Conservation (phyloP, 345 rosid genomes). For the Euclidium syriacum region DNA sequence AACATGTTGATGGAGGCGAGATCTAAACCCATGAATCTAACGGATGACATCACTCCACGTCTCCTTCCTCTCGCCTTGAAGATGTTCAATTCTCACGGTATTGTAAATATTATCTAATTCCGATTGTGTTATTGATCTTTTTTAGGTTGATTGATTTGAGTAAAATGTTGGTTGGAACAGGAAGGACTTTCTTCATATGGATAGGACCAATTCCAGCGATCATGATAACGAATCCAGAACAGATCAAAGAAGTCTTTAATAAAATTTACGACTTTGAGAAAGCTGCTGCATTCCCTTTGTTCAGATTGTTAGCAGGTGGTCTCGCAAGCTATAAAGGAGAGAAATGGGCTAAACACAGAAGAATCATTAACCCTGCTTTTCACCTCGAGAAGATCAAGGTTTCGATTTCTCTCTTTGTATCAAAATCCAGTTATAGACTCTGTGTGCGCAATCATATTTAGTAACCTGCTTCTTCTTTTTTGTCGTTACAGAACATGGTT, state of each 20-base stretch:
- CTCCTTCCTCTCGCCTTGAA: conserved; percentile 34
- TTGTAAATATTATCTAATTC: background rate
- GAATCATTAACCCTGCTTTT: conserved; percentile 50
- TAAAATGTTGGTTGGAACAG: conserved; percentile 27
- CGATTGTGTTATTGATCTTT: background rate
- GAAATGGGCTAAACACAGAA: conserved; percentile 47
- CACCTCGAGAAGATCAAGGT: conserved; percentile 50
- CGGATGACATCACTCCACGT: conserved; percentile 33
- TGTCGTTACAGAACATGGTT: conserved; percentile 30
- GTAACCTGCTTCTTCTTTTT: background rate
- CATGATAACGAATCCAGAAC: conserved; percentile 34
- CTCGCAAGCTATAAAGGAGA: conserved; percentile 34
- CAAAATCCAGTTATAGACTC: background rate
- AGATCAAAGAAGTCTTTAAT: conserved; percentile 33
- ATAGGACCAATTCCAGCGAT: conserved; percentile 37
- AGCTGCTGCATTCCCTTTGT: conserved; percentile 22
- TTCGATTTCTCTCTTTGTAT: background rate
- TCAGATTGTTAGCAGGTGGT: conserved; percentile 30
- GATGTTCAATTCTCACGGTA: conserved; percentile 35
- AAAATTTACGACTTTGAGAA: conserved; percentile 35
- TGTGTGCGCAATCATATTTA: background rate
- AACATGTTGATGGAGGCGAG: conserved; percentile 25
- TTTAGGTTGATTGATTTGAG: background rate
- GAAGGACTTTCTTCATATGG: conserved; percentile 43
- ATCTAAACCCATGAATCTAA: conserved; percentile 30